Percentiles rank a stretch among this genome's conserved stretches.
These are phyloP conservation scores for Ustilago shanxiensis DNA, from an alignment of 1,284 basidiomycete genomes.

Conservation along the genomic window DNA sequence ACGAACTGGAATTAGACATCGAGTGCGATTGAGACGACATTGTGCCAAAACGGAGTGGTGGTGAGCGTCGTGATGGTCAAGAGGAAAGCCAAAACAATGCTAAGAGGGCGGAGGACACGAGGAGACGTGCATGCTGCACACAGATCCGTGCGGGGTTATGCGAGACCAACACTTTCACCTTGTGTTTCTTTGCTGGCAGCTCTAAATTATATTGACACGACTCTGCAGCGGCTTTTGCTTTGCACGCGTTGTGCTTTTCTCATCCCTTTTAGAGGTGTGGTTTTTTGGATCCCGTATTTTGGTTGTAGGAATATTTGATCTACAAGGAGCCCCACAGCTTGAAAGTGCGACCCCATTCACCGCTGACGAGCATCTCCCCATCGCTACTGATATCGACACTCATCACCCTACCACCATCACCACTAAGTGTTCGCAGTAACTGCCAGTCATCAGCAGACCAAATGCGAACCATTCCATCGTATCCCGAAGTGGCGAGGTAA, in stretches of 20 bases:
- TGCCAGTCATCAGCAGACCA: conserved; percentile 99
- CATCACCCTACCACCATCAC: conserved; percentile 98
- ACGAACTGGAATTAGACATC: conserved; percentile 12
- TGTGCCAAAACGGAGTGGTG: neutral
- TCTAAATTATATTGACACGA: neutral
- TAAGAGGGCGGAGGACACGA: neutral
- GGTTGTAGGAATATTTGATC: neutral
- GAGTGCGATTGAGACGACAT: conserved; percentile 1
- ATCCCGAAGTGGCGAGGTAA: conserved; percentile 92
- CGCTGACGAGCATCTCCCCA: conserved; percentile 56
- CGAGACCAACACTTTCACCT: conserved; percentile 23
- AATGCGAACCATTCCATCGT: conserved; percentile 93
- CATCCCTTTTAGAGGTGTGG: neutral
- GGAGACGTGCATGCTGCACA: conserved; percentile 1
- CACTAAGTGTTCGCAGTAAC: conserved; percentile 85
- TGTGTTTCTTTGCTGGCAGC: conserved; percentile 18
- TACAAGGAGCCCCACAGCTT: conserved; percentile 58
- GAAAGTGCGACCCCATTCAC: conserved; percentile 61
- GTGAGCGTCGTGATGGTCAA: neutral
- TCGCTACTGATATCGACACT: conserved; percentile 81
- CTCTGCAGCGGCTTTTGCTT: conserved; percentile 1
- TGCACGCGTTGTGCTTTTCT: neutral
- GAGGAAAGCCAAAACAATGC: neutral
- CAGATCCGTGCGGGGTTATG: conserved; percentile 17
- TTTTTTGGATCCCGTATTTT: neutral